Conservation (phyloP, 345 rosid species). For the Eucalyptus cloeziana region DNA sequence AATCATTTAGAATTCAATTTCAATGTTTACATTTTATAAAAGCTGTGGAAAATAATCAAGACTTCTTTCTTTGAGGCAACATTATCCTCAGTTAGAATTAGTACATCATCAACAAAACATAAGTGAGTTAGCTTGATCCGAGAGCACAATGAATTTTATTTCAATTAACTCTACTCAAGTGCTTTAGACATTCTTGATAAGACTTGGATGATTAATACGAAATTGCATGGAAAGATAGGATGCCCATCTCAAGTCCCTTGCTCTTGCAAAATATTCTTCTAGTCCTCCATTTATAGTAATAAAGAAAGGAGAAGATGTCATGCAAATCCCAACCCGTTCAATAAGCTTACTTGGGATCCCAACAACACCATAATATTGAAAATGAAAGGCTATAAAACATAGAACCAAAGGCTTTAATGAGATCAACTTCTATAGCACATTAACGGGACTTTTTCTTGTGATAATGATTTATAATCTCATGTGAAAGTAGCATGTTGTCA, state of each 20-base stretch:
- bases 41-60: not conserved
- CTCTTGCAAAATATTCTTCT: not conserved
- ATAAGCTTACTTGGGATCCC: not conserved
- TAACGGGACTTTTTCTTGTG: not conserved
- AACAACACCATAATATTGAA: not conserved
- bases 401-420: not conserved
- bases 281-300: not conserved
- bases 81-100: no score
- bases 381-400: not conserved
- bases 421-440: not conserved
- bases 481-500: not conserved
- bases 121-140: not conserved
- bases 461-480: not conserved
- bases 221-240: not conserved
- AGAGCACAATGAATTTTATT: not conserved
- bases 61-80: not conserved
- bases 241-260: not conserved
- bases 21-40: not conserved
- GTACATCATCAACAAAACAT: not conserved
- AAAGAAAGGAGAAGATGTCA: not conserved
- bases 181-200: not conserved
- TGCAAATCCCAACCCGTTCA: not conserved
- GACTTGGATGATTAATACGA: not conserved
- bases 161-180: not conserved
- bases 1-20: not conserved